Evolutionary conservation across 169 alveolate genomes (phyloP), one percentile per base, ranked within the genome.

Genomic region (Theileria sp.): DNA sequence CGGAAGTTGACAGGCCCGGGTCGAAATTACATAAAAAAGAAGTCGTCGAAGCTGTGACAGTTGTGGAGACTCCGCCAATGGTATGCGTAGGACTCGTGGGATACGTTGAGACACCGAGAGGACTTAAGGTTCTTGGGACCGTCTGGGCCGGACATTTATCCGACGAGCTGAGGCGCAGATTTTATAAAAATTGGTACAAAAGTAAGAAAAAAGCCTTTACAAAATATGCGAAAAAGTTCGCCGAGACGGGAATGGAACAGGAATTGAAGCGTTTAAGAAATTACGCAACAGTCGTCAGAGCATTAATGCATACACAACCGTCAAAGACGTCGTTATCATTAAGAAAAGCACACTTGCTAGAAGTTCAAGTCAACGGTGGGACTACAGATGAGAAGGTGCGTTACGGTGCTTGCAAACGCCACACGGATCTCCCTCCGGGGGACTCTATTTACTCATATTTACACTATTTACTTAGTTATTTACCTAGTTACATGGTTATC

Each of bases 311-410:
- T 95, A 98, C 99, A 70, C 99, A 98, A 95, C 97, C 97, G 76
- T 94, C 95, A 82, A 94, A 95, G 92, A 94, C 97, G 34, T 96
- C 98, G 77, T 91, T 97, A 77, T 95, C 98, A 73, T 91, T 94
- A 93, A 96, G 96, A 92, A 98, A 98, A 95, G 99, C 99, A 36
- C 99, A 98, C 92, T 93, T 98, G 85, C 92, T 97, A 94, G 99
- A 98, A 93, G 94, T 98, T 88, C 99, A 98, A 92, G 96, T 98
- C 79, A 98, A 98, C 89, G 99, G 99, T 50, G 99, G 99, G 0
- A 78, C 96, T n/a, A 93, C 96, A 54, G 94, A 95, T 12, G 97
- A 97, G n/a, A 98, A 98, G 95, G 96, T 95, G 32, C 38, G 88
- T 56, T 50, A 28, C 49, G 21, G 30, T 51, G 66, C 58, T 25